Percentiles rank a stretch among this genome's conserved stretches.
Evolutionary conservation across 805 yeast species (phyloP).

Genomic region (Diddensiella transvaalensis): DNA sequence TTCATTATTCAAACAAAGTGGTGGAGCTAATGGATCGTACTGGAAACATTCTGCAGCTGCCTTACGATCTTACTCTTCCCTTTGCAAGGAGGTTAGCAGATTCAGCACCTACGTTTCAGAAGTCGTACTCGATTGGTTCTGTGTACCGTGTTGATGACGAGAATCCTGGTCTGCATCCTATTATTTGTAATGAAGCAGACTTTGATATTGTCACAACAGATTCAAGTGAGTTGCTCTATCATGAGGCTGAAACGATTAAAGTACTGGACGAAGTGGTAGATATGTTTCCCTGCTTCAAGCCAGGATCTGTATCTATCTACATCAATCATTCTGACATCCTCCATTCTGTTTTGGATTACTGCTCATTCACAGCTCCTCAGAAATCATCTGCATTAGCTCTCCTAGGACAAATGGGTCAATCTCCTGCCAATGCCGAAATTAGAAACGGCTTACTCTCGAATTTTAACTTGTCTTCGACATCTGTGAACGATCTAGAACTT

Average conservation of each 20-base stretch:
- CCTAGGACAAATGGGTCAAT: constrained; percentile 73
- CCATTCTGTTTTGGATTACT: constrained; percentile 72
- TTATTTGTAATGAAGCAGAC: constrained; percentile 76
- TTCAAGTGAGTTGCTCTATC: constrained; percentile 45
- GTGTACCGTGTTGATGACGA: constrained; percentile 70
- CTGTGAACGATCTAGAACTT: constrained; percentile 72
- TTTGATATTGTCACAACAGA: constrained; percentile 73
- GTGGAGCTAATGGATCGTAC: constrained; percentile 80
- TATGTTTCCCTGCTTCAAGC: constrained; percentile 63
- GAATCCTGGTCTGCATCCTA: constrained; percentile 60
- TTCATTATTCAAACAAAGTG: constrained; percentile 63
- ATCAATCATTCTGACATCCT: constrained; percentile 80
- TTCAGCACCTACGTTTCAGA: constrained; percentile 48
- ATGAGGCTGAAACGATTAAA: constrained; percentile 87
- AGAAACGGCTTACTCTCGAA: constrained; percentile 55
- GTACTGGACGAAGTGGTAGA: constrained; percentile 71
- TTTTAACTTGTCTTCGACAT: constrained; percentile 73
- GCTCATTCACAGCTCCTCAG: constrained; percentile 75
- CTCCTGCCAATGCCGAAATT: constrained; percentile 59
- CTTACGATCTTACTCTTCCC: constrained; percentile 87
- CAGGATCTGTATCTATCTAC: constrained; percentile 53
- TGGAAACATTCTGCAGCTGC: constrained; percentile 84
- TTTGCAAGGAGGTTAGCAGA: constrained; percentile 81
- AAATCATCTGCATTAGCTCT: constrained; percentile 62
- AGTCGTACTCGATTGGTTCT: constrained; percentile 70